Base-by-base conservation (phyloP, 176 grass and related monocot genomes). In the Triticum turgidum region DNA sequence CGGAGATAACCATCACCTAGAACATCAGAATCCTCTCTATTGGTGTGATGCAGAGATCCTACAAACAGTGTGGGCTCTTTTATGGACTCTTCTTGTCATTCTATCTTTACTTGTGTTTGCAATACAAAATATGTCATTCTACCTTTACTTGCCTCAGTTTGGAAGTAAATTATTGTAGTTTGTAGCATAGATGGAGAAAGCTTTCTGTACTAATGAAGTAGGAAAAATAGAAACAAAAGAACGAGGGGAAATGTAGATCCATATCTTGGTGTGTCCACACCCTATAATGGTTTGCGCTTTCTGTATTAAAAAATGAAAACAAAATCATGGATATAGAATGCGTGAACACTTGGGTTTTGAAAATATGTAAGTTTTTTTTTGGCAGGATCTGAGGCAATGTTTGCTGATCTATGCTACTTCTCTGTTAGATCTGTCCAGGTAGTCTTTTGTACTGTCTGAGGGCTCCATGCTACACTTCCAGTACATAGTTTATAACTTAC, bases 361-460 rank as follows among this genome's bases (percentile, higher is more conserved):
- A 84, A 24, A 47, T 51, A 80, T 42, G 87, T 39, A 27, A 42
- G 38, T 77, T 51, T 72, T 8, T 30, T 30, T 84, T 87, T 87
- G 92, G 80, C 92, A 99, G 97, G 97, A 69, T 96, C 97, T 27
- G 97, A 99, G 72, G 94, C 97, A 81, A 99, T 99, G 97, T 99
- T 99, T 96, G 97, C 97, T 29, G 94, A 99, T 90, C 91, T 99
- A 69, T 99, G 97, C 87, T 99, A 96, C 87, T 99, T 96, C 88
- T 99, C 97, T 78, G 94, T 96, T 81, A 94, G 84, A 87, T 99
- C 94, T 80, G 90, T 99, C 79, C 97, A 99, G 94, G 97, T 94
- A 94, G 61, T 63, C 21, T 25, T 39, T 39, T 14, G 13, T 72
- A 51, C 75, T 64, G 51, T 64, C 29, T 85, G 56, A 56, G n/a